These are phyloP conservation scores for Albugo laibachii DNA, from an alignment of 352 stramenopile genomes.

Conservation along the genomic window DNA sequence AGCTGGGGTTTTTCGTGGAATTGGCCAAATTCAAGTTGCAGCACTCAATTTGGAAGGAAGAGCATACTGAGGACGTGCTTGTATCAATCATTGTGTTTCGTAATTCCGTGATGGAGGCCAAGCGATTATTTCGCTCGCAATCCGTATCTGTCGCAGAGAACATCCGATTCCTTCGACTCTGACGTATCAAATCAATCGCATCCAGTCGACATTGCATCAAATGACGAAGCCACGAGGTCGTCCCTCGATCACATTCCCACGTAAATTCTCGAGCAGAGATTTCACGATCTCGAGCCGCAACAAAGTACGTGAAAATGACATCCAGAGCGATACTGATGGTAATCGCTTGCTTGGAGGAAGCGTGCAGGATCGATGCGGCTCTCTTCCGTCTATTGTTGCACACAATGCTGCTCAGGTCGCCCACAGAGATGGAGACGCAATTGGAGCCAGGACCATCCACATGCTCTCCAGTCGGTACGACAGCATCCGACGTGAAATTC, in stretches of 20 bases:
- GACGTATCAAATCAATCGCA: constrained; percentile 30
- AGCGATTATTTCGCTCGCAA: too few relatives aligned
- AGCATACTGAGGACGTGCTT: too few relatives aligned
- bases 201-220: constrained; percentile 39
- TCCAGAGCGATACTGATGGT: constrained; percentile 55
- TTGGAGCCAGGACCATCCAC: constrained; percentile 9
- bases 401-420: not conserved
- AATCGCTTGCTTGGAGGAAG: constrained; percentile 50
- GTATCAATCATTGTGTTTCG: too few relatives aligned
- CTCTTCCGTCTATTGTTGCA: constrained; percentile 8
- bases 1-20: too few relatives aligned
- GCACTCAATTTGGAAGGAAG: too few relatives aligned
- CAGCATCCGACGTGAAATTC: constrained; percentile 46
- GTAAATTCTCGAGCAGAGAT: constrained; percentile 32
- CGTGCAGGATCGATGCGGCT: not conserved
- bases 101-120: too few relatives aligned
- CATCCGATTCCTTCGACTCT: constrained; percentile 15
- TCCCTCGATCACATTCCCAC: constrained; percentile 30
- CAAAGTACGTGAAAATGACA: constrained; percentile 55
- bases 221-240: constrained; percentile 36
- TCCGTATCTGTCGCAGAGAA: too few relatives aligned
- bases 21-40: too few relatives aligned
- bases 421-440: not conserved
- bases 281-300: constrained; percentile 29
- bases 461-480: constrained; percentile 21